Base-by-base conservation (phyloP, 2,329 filamentous ascomycete genomes). In the Bimuria novae-zelandiae region DNA sequence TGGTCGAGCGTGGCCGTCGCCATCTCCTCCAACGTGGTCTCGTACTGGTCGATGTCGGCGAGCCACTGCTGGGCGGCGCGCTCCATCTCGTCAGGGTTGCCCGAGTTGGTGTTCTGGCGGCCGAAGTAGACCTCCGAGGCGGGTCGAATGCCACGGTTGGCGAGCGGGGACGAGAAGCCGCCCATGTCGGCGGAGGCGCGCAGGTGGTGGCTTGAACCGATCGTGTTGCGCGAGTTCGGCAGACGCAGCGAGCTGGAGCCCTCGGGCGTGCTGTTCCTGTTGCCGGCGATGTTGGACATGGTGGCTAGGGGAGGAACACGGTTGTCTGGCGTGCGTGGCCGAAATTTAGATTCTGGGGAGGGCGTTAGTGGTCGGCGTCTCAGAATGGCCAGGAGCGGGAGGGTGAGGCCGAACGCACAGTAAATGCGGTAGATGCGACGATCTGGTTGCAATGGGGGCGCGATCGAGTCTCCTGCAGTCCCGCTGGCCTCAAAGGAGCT, bases 1-100 rank as follows among this genome's bases (percentile, higher is more conserved):
- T 99, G 94, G 72, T 99, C 94, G 49, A 97, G 81, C n/a, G 94
- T 97, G 23, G 94, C 94, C 27, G 93, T 92, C 37, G 94, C 94
- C 94, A 99, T 99, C 74, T 99, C 94, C 76, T 97, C 94, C 68
- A 99, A 77, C 1, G 94, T 99, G n/a, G 88, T 96, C 80, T 99
- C 94, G 69, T 97, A 97, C 75, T 97, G 93, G 73, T 99, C 94
- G 64, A 99, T 97, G 69, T 99, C 94, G 51, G 93, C 92, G 67
- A 99, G 93, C 94, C 94, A 99, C 76, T 99, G 92, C 79, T 97
- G 92, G 45, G 93, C 92, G 60, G 93, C 89, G 76, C 92, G 93
- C 74, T 97, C 94, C 74, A 94, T 87, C 75, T 97, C 94, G 58
- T 97, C 92, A 17, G 84, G 77, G 64, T 83, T 86, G 62, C 90